These are phyloP conservation scores for Colletotrichum aenigma DNA, from an alignment of 2,329 filamentous ascomycete species.

Conservation along the genomic window DNA sequence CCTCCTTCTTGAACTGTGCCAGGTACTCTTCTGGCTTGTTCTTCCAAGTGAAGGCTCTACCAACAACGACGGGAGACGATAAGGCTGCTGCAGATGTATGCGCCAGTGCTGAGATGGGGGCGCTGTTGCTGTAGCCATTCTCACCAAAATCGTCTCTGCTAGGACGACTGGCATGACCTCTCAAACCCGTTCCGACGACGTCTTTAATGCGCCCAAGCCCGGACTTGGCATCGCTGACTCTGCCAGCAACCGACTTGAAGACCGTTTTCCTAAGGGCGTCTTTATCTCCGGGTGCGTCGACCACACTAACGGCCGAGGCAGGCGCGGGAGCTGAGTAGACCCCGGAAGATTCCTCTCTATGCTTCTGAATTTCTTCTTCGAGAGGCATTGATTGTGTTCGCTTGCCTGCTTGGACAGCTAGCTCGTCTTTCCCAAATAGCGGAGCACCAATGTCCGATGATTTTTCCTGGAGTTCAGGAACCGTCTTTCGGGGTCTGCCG, in stretches of 20 bases:
- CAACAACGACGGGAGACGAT: constrained; percentile 42
- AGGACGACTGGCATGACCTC: constrained; percentile 57
- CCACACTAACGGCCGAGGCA: constrained; percentile 49
- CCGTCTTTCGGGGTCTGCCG: constrained; percentile 79
- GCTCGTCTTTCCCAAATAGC: constrained; percentile 62
- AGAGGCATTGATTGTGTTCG: constrained; percentile 54
- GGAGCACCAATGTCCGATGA: constrained; percentile 50
- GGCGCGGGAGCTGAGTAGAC: constrained; percentile 48
- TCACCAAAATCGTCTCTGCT: constrained; percentile 61
- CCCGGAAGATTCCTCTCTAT: constrained; percentile 48
- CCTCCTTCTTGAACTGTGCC: constrained; percentile 18
- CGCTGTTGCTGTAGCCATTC: constrained; percentile 29
- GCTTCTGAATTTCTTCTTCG: constrained; percentile 55
- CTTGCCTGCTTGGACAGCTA: constrained; percentile 43
- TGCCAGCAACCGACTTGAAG: constrained; percentile 80
- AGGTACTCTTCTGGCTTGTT: constrained; percentile 66
- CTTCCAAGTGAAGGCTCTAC: constrained; percentile 67
- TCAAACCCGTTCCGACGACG: constrained; percentile 69
- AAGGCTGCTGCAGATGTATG: constrained; percentile 34
- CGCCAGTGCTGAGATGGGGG: constrained; percentile 38
- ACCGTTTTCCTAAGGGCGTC: constrained; percentile 68
- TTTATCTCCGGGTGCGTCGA: constrained; percentile 55
- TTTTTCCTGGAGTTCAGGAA: constrained; percentile 49
- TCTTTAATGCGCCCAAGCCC: constrained; percentile 87
- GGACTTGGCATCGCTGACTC: constrained; percentile 80